Evolutionary conservation across 352 stramenopile species (phyloP).

Genomic region (Pilasporangium apinafurcum): DNA sequence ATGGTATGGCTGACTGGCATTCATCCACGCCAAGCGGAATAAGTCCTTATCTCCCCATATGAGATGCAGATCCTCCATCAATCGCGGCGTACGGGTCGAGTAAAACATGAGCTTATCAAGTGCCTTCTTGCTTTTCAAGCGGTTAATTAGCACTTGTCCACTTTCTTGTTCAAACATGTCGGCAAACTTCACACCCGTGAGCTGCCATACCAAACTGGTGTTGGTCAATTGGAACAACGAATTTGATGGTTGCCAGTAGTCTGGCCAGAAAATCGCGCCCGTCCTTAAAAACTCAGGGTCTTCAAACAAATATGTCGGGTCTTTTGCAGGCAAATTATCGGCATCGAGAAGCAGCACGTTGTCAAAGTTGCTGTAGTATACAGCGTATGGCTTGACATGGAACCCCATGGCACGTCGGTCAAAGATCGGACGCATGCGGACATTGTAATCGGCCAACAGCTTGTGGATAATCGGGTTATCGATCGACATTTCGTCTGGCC

Average conservation of each 20-base stretch:
- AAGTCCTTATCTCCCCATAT: conserved; percentile 87
- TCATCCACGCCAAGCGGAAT: conserved; percentile 79
- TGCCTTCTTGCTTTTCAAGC: conserved; percentile 59
- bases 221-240: conserved; percentile 78
- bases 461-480: conserved; percentile 74
- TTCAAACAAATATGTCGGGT: conserved; percentile 84
- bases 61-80: conserved; percentile 69
- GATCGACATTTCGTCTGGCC: conserved; percentile 80
- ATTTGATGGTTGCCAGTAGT: conserved; percentile 79
- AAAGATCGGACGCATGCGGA: conserved; percentile 76
- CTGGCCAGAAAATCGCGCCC: conserved; percentile 82
- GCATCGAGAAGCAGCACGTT: conserved; percentile 77
- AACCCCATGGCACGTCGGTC: conserved; percentile 70
- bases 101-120: conserved; percentile 87
- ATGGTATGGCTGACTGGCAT: conserved; percentile 71
- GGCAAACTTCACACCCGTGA: conserved; percentile 61
- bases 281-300: conserved; percentile 65
- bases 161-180: conserved; percentile 87
- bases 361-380: conserved; percentile 86
- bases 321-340: conserved; percentile 74
- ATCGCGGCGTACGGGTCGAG: conserved; percentile 55
- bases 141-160: conserved; percentile 80
- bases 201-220: conserved; percentile 69
- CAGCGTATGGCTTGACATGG: conserved; percentile 77
- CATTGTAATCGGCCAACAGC: conserved; percentile 61